A percentile compares a stretch with the other conserved stretches of the same genome.
Evolutionary conservation across 2,329 filamentous ascomycete genomes (phyloP).

Genomic region (Diaporthe capsici): DNA sequence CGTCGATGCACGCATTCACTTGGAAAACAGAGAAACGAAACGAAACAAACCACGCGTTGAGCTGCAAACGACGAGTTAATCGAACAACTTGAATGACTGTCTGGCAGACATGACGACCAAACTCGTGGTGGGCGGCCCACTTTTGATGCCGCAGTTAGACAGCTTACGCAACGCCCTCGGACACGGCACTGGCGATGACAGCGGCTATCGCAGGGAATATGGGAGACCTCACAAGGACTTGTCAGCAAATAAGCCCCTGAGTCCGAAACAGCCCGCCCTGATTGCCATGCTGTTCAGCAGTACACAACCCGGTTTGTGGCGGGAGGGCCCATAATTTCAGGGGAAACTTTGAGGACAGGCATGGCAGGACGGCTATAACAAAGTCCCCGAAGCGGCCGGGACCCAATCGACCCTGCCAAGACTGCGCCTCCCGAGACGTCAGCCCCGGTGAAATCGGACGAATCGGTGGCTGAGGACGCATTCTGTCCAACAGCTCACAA

Average conservation of each 20-base stretch:
- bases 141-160: conserved; percentile 36
- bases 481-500: not conserved
- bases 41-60: not conserved
- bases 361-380: not conserved
- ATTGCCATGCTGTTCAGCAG: not conserved
- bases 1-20: not conserved
- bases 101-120: not conserved
- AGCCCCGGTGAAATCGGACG: conserved; percentile 26
- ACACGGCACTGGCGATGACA: not conserved
- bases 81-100: not conserved
- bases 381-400: not conserved
- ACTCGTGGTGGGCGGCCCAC: conserved; percentile 9
- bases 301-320: conserved; percentile 2
- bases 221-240: not conserved
- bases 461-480: conserved; percentile 16
- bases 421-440: conserved; percentile 37
- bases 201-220: conserved; percentile 17
- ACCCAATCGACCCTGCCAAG: conserved; percentile 35
- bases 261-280: not conserved
- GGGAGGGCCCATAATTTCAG: not conserved
- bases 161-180: conserved; percentile 28
- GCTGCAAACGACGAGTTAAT: not conserved
- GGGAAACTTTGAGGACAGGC: not conserved
- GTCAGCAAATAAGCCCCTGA: conserved; percentile 6
- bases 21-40: not conserved